phyloP scores from a whole-genome alignment of 2,329 filamentous ascomycete species.

The Nigrospora oryzae region DNA sequence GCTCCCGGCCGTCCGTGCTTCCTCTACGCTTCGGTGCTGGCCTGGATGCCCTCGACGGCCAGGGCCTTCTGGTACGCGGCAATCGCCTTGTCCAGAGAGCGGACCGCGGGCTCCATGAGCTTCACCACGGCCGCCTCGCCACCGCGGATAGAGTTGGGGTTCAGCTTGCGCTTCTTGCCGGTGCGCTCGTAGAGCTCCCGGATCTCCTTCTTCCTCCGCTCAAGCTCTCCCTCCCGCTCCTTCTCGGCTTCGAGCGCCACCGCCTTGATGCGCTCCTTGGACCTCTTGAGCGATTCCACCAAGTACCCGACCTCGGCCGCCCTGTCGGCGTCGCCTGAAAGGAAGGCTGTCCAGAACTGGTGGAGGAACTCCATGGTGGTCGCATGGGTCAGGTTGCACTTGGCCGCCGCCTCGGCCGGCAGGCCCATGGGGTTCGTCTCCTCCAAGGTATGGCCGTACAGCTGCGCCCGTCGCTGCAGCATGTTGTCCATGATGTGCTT shows the following conservation, averaged over 20 bases:
- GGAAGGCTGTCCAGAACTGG: slow-evolving; percentile 90
- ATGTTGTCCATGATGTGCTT: slow-evolving; percentile 59
- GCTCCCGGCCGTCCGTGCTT: no score
- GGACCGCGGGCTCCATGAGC: slow-evolving; percentile 66
- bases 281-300: slow-evolving; percentile 71
- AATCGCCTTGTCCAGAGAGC: slow-evolving; percentile 62
- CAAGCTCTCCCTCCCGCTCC: slow-evolving; percentile 60
- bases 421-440: slow-evolving; percentile 46
- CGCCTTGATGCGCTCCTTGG: slow-evolving; percentile 68
- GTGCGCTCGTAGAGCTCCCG: slow-evolving; percentile 63
- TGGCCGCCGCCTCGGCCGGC: slow-evolving; percentile 46
- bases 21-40: slow-evolving; percentile 32
- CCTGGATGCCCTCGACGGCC: slow-evolving; percentile 49
- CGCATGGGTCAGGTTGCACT: slow-evolving; percentile 66
- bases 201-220: slow-evolving; percentile 60
- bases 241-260: slow-evolving; percentile 74
- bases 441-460: slow-evolving; percentile 40
- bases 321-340: slow-evolving; percentile 77
- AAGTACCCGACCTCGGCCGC: slow-evolving; percentile 75
- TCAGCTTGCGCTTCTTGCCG: slow-evolving; percentile 64
- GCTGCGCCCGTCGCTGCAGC: slow-evolving; percentile 49
- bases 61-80: slow-evolving; percentile 65
- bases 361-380: slow-evolving; percentile 94
- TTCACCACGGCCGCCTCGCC: slow-evolving; percentile 68
- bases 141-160: slow-evolving; percentile 60